Percentiles rank a stretch among this genome's conserved stretches.
Evolutionary conservation across 2,329 filamentous ascomycete genomes (phyloP).

Genomic region (Pestalotiopsis sp.): DNA sequence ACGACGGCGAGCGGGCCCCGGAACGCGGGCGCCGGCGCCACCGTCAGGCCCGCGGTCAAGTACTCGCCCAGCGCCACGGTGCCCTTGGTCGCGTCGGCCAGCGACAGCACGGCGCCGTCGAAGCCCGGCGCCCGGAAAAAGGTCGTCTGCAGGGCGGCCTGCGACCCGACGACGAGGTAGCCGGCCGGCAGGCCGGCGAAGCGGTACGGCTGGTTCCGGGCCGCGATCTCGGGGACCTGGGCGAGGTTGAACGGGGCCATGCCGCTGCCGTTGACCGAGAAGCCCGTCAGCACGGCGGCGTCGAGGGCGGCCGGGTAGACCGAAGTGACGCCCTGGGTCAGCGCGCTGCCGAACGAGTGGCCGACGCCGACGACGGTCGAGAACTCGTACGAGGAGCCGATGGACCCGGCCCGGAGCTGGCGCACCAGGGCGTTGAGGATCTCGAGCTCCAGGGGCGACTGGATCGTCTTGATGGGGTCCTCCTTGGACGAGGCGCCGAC

Average conservation of each 20-base stretch:
- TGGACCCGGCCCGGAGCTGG: constrained; percentile 31
- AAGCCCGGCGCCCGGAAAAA: constrained; percentile 24
- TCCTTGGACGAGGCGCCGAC: constrained; percentile 55
- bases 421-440: constrained; percentile 59
- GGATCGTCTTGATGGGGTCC: constrained; percentile 62
- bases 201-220: neutral
- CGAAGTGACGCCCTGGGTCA: constrained; percentile 57
- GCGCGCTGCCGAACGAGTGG: constrained; percentile 64
- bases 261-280: constrained; percentile 28
- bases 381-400: constrained; percentile 32
- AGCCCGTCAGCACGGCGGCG: constrained; percentile 63
- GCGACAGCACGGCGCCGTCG: constrained; percentile 18
- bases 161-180: constrained; percentile 19
- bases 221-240: constrained; percentile 15
- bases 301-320: constrained; percentile 46
- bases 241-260: constrained; percentile 20
- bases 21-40: constrained; percentile 20
- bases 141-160: constrained; percentile 22
- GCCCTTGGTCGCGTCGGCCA: constrained; percentile 23
- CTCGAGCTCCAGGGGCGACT: constrained; percentile 59
- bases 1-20: constrained; percentile 24
- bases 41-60: constrained; percentile 21
- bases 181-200: constrained; percentile 24
- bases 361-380: constrained; percentile 60
- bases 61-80: constrained; percentile 23